Evolutionary conservation across 306 rosid species (phyloP).

Genomic region (Prunus fruticosa): DNA sequence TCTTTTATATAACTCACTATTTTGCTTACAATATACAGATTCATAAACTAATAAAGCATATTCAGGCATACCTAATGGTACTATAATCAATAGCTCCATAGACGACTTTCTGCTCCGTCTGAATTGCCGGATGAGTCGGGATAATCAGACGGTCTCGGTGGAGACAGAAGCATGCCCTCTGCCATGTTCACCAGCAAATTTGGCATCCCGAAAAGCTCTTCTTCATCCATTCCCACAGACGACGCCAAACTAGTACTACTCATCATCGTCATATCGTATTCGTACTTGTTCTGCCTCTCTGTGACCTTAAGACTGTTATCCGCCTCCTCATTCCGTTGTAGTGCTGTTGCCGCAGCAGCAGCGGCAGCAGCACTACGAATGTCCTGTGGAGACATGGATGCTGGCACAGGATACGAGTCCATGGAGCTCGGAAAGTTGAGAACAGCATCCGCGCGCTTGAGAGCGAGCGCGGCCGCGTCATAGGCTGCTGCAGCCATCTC

Average conservation of each 20-base stretch:
- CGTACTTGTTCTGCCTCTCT: neutral
- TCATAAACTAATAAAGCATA: too few species aligned
- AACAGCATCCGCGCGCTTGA: constrained; percentile 55
- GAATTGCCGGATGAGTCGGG: constrained; percentile 29
- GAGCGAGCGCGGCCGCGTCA: constrained; percentile 76
- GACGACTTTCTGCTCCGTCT: constrained; percentile 35
- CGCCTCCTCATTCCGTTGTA: neutral
- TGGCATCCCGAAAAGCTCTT: constrained; percentile 76
- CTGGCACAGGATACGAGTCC: constrained; percentile 49
- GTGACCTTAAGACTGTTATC: neutral
- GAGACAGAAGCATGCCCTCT: constrained; percentile 81
- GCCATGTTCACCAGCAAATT: constrained; percentile 80
- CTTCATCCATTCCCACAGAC: constrained; percentile 54
- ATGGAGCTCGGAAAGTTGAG: constrained; percentile 56
- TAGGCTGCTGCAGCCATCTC: constrained; percentile 95
- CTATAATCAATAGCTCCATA: constrained; percentile 48
- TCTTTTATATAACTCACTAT: too few species aligned
- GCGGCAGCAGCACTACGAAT: constrained; percentile 32
- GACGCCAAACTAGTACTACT: neutral
- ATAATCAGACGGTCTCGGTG: constrained; percentile 57
- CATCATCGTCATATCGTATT: neutral
- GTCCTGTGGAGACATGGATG: constrained; percentile 47
- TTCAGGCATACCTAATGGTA: neutral
- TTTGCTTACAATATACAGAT: too few species aligned
- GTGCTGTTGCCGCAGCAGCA: constrained; percentile 39